These are phyloP conservation scores for Musa acuminata DNA, from an alignment of 176 grass and related monocot species.

Conservation along the genomic window DNA sequence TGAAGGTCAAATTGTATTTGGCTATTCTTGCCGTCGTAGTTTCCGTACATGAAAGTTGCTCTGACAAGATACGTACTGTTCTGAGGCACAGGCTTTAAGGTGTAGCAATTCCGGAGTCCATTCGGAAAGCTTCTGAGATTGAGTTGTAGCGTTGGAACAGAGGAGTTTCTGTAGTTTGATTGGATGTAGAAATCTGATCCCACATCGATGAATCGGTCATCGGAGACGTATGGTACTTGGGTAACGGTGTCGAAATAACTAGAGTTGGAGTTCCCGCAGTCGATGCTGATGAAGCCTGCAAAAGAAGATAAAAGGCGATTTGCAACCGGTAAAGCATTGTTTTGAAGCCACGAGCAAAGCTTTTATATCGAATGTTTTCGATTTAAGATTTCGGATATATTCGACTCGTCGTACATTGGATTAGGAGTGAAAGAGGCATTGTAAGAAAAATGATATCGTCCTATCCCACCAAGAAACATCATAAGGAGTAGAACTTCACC, in stretches of 20 bases:
- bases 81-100: background rate
- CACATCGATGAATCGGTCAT: background rate
- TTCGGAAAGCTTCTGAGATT: background rate
- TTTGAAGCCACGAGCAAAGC: too few relatives aligned
- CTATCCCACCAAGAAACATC: too few relatives aligned
- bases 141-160: background rate
- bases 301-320: background rate
- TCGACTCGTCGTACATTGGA: too few relatives aligned
- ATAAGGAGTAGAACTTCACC: too few relatives aligned
- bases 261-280: background rate
- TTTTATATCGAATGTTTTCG: too few relatives aligned
- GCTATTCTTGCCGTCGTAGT: background rate
- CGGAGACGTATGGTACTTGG: background rate
- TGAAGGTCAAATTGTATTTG: background rate
- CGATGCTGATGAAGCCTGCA: slow-evolving; percentile 7
- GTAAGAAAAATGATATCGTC: too few relatives aligned
- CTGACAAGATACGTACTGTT: background rate
- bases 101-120: slow-evolving; percentile 3
- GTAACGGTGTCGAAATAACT: background rate
- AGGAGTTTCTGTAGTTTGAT: background rate
- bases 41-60: slow-evolving; percentile 8
- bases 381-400: too few relatives aligned
- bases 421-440: too few relatives aligned
- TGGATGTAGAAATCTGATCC: background rate
- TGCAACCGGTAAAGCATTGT: too few relatives aligned